Base-by-base conservation (phyloP, 2,329 filamentous ascomycete genomes). In the Exophiala mesophila region DNA sequence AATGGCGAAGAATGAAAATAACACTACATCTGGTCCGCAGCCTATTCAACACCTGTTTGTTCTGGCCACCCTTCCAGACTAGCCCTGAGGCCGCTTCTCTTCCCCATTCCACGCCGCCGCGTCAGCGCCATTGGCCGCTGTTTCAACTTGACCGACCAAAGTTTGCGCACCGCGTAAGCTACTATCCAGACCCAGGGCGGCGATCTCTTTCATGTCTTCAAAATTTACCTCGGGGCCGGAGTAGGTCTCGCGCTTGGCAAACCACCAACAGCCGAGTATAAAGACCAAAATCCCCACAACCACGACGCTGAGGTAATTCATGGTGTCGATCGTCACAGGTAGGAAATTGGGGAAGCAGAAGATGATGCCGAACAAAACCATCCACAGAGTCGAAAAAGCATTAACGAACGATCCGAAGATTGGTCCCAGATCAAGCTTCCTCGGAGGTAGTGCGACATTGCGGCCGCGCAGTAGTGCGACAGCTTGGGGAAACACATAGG, bases 301-400 rank as follows among this genome's bases (percentile, higher is more conserved):
- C 0, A 73, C 67, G 0, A 70, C 67, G 21, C 60, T 60, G 0
- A 63, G 62, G 41, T 73, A 73, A 32, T 73, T 74, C 68, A 74
- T 73, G 10, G 63, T 68, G 21, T 65, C 58, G 0, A 62, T 42
- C 1, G 64, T 67, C 0, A 69, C 65, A 0, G 69, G 71, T 52
- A 66, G 57, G 12, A 55, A 42, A 0, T 54, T 51, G 0, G 63
- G 62, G 30, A 65, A 65, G 24, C 48, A 48, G 41, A 48, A 51
- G 10, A 51, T 13, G 8, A 58, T 57, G 5, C 60, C 42, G 53
- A 58, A 59, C 17, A 64, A 50, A 34, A 54, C 35, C 19, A 58
- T 55, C 47, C 47, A 53, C n/a, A 26, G 16, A 2, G 63, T 39
- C 3, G 63, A 58, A 30, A 61, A 61, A 3, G 60, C 41, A 46